Conservation (phyloP, 352 stramenopile genomes). For the Aphanomyces euteiches region DNA sequence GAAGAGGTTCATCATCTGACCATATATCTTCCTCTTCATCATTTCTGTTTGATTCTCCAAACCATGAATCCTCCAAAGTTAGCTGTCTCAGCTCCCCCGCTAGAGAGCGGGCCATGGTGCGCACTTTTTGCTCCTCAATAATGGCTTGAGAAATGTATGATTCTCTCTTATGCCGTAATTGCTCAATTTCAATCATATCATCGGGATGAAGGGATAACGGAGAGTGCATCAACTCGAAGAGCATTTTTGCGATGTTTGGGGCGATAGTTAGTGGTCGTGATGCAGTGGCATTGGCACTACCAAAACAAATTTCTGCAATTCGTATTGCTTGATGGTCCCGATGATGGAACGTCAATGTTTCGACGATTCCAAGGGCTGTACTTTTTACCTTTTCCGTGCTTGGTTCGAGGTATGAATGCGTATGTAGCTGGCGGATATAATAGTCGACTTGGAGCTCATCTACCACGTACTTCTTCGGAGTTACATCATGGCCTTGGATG, state of each 20-base stretch:
- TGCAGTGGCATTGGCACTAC: neutral
- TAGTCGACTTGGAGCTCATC: conserved; percentile 27
- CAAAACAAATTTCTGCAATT: conserved; percentile 22
- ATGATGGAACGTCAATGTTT: conserved; percentile 27
- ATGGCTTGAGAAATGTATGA: neutral
- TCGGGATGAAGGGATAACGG: conserved; percentile 3
- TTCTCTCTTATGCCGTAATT: neutral
- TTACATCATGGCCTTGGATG: neutral
- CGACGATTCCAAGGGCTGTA: conserved; percentile 9
- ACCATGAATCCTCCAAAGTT: conserved; percentile 27
- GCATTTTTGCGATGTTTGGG: conserved; percentile 10
- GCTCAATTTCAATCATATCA: conserved; percentile 27
- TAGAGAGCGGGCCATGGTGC: neutral
- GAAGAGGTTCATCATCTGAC: conserved; percentile 9
- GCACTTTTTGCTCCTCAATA: neutral
- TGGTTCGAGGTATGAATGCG: conserved; percentile 22
- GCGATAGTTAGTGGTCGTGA: conserved; percentile 7
- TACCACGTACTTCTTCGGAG: neutral
- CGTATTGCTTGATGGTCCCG: conserved; percentile 22
- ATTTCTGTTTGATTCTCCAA: neutral
- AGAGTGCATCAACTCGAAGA: conserved; percentile 3
- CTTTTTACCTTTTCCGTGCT: conserved; percentile 3
- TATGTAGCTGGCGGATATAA: conserved; percentile 21
- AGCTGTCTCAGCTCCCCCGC: conserved; percentile 20
- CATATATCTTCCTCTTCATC: conserved; percentile 15